These are phyloP conservation scores for Arabidopsis suecica DNA, from an alignment of 345 rosid genomes.

Conservation along the genomic window DNA sequence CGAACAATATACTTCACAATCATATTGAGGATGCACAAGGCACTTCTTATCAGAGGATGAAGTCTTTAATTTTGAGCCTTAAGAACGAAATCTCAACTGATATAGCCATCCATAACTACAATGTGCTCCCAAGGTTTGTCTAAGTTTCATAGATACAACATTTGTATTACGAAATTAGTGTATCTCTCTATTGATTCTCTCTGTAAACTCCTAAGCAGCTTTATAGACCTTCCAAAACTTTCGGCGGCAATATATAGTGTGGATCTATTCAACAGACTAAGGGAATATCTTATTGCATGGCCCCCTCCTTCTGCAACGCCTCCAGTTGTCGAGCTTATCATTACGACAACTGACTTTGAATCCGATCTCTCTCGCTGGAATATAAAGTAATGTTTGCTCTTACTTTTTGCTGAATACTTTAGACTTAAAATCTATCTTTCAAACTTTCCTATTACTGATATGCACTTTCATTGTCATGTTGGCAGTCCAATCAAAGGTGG, in stretches of 20 bases:
- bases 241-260: slow-evolving; percentile 77
- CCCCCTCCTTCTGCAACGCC: slow-evolving; percentile 82
- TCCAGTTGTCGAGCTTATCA: slow-evolving; percentile 76
- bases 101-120: slow-evolving; percentile 70
- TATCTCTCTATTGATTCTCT: slow-evolving; percentile 26
- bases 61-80: slow-evolving; percentile 58
- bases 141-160: background rate
- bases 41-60: slow-evolving; percentile 74
- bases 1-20: slow-evolving; percentile 61
- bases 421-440: background rate
- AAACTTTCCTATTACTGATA: background rate
- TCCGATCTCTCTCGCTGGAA: slow-evolving; percentile 75
- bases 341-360: slow-evolving; percentile 87
- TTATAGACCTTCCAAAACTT: slow-evolving; percentile 79
- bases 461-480: slow-evolving; percentile 33
- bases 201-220: slow-evolving; percentile 59
- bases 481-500: slow-evolving; percentile 77
- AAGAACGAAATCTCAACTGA: slow-evolving; percentile 79
- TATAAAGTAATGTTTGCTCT: slow-evolving; percentile 52
- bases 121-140: slow-evolving; percentile 76
- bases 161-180: background rate
- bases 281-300: slow-evolving; percentile 64
- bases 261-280: slow-evolving; percentile 73
- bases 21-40: slow-evolving; percentile 51
- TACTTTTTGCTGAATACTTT: background rate